Evolutionary conservation across 371 early-diverging fungal genomes (phyloP).

Genomic region (Syncephalastrum sp.): DNA sequence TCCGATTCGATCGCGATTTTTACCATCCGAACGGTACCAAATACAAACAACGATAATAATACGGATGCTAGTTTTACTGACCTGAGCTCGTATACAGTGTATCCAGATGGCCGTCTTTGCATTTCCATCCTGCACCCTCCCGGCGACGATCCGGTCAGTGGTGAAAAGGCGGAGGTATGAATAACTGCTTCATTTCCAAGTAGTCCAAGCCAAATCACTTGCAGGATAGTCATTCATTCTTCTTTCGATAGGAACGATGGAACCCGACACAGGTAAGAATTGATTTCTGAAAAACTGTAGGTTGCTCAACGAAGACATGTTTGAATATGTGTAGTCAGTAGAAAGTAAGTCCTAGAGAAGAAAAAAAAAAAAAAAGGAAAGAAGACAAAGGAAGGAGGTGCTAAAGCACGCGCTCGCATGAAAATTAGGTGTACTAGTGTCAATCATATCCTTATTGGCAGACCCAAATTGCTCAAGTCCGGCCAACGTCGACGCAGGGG

Average conservation of each 20-base stretch:
- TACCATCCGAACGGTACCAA: slow-evolving; percentile 72
- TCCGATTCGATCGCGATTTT: slow-evolving; percentile 76
- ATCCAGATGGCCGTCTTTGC: slow-evolving; percentile 81
- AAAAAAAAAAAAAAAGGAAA: neutral
- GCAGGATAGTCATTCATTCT: neutral
- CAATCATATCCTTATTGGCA: slow-evolving; percentile 87
- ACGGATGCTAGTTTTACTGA: neutral
- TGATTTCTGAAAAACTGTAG: no score
- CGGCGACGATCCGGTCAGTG: slow-evolving; percentile 81
- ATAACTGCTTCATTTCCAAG: neutral
- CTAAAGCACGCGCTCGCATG: neutral
- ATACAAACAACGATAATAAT: neutral
- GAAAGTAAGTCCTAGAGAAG: slow-evolving; percentile 42
- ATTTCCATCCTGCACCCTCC: slow-evolving; percentile 81
- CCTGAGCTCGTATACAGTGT: slow-evolving; percentile 36
- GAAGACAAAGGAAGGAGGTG: neutral
- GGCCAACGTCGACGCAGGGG: slow-evolving; percentile 82
- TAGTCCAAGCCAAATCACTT: neutral
- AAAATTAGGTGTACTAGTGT: slow-evolving; percentile 73
- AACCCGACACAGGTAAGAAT: slow-evolving; percentile 80
- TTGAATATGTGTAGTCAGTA: slow-evolving; percentile 28
- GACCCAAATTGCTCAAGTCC: slow-evolving; percentile 97
- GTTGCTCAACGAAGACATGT: neutral
- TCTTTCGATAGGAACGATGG: slow-evolving; percentile 75
- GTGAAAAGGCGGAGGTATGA: slow-evolving; percentile 75